phyloP scores from a whole-genome alignment of 345 rosid species.

The Leavenworthia alabamica region DNA sequence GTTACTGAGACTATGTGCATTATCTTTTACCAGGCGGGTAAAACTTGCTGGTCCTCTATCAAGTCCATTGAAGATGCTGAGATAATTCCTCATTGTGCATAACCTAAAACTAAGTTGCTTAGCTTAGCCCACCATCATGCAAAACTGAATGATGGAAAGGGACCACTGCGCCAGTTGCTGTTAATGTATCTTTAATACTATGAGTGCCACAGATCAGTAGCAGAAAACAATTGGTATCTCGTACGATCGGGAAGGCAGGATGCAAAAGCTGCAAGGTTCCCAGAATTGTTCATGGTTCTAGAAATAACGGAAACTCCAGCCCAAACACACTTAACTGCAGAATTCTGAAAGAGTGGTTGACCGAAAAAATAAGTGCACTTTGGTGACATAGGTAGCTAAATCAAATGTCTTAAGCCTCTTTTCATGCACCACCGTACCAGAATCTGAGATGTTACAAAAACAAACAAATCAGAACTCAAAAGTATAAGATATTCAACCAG shows the following conservation, averaged over 20 bases:
- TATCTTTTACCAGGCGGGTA: constrained; percentile 85
- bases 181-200: constrained; percentile 91
- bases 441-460: no score
- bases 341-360: no score
- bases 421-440: no score
- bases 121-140: constrained; percentile 93
- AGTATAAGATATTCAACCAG: neutral
- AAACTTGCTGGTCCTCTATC: constrained; percentile 59
- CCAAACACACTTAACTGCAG: no score
- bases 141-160: constrained; percentile 97
- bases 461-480: neutral
- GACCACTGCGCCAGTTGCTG: constrained; percentile 95
- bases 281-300: neutral
- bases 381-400: no score
- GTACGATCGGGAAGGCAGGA: constrained; percentile 89
- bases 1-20: constrained; percentile 65
- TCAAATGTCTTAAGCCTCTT: no score
- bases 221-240: constrained; percentile 57
- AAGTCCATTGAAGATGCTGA: constrained; percentile 37
- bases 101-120: constrained; percentile 89
- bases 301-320: constrained; percentile 4
- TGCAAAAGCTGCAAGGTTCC: constrained; percentile 65
- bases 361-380: no score
- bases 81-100: constrained; percentile 95
- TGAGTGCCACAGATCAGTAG: constrained; percentile 93